phyloP scores from a whole-genome alignment of 306 rosid species.

The Fagus crenata region DNA sequence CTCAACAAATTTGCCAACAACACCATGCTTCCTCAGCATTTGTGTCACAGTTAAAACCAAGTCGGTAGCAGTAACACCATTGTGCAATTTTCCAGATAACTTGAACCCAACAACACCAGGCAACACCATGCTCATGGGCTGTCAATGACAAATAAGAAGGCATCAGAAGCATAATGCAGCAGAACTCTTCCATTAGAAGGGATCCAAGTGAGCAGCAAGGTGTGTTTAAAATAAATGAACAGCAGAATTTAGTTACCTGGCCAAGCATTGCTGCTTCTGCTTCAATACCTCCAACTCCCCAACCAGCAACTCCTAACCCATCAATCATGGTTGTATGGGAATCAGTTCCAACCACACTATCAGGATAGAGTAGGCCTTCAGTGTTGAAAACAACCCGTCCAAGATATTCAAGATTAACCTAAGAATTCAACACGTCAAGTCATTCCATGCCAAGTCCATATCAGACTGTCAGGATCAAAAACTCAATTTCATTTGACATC shows the following conservation, averaged over 20 bases:
- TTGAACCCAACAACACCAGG: constrained; percentile 97
- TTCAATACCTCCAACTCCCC: constrained; percentile 99
- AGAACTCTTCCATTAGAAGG: constrained; percentile 17
- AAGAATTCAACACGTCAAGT: constrained; percentile 30
- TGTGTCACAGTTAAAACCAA: constrained; percentile 92
- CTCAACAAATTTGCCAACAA: constrained; percentile 95
- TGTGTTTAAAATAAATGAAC: not conserved
- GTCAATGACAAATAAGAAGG: constrained; percentile 37
- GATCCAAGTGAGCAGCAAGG: not conserved
- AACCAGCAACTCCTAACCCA: constrained; percentile 94
- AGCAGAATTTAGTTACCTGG: constrained; percentile 55
- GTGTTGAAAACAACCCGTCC: constrained; percentile 89
- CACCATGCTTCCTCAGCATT: constrained; percentile 91
- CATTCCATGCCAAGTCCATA: not conserved
- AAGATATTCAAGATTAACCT: constrained; percentile 97
- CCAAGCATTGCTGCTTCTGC: constrained; percentile 98
- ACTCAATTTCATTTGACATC: not conserved
- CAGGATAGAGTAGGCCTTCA: constrained; percentile 84
- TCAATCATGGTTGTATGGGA: constrained; percentile 97
- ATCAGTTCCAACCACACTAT: constrained; percentile 96
- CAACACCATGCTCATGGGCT: constrained; percentile 98
- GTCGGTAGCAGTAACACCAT: constrained; percentile 93
- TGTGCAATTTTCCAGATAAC: constrained; percentile 69
- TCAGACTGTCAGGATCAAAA: not conserved
- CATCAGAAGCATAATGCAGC: constrained; percentile 29